phyloP scores from a whole-genome alignment of 805 yeast species.

The Ogataea pilisensis region DNA sequence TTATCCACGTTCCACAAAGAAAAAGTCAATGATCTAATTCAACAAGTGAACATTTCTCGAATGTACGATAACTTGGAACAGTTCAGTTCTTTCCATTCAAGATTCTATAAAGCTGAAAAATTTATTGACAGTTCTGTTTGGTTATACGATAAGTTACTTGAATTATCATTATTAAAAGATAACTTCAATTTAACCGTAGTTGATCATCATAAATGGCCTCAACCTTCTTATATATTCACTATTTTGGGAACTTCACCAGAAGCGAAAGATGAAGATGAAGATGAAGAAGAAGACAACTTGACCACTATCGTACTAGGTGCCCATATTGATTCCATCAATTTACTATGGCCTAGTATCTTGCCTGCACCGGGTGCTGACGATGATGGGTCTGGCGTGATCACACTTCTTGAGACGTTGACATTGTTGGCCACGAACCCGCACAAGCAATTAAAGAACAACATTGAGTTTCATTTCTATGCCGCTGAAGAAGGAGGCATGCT shows the following conservation, averaged over 20 bases:
- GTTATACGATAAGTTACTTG: constrained; percentile 40
- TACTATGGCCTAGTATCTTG: constrained; percentile 63
- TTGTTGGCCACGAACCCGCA: constrained; percentile 9
- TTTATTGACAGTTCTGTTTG: constrained; percentile 73
- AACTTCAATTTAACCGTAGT: constrained; percentile 13
- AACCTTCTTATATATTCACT: constrained; percentile 16
- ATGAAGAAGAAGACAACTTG: constrained; percentile 16
- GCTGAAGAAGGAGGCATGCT: constrained; percentile 92
- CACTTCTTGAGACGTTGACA: constrained; percentile 63
- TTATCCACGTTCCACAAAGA: constrained; percentile 31
- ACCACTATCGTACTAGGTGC: constrained; percentile 71
- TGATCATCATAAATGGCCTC: constrained; percentile 16
- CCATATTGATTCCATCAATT: constrained; percentile 80
- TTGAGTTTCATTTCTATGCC: constrained; percentile 89
- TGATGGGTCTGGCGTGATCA: constrained; percentile 83
- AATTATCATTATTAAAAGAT: constrained; percentile 1
- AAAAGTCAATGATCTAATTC: constrained; percentile 30
- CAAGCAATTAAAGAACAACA: constrained; percentile 46
- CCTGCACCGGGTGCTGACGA: constrained; percentile 95
- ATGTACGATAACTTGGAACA: constrained; percentile 8
- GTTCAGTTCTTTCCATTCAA: constrained; percentile 41
- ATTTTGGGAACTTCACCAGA: constrained; percentile 6
- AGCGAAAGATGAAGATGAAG: background rate
- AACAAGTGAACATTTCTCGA: constrained; percentile 8
- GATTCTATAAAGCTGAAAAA: constrained; percentile 70